phyloP scores from a whole-genome alignment of 2,329 filamentous ascomycete genomes.

The Lecanicillium sp. region DNA sequence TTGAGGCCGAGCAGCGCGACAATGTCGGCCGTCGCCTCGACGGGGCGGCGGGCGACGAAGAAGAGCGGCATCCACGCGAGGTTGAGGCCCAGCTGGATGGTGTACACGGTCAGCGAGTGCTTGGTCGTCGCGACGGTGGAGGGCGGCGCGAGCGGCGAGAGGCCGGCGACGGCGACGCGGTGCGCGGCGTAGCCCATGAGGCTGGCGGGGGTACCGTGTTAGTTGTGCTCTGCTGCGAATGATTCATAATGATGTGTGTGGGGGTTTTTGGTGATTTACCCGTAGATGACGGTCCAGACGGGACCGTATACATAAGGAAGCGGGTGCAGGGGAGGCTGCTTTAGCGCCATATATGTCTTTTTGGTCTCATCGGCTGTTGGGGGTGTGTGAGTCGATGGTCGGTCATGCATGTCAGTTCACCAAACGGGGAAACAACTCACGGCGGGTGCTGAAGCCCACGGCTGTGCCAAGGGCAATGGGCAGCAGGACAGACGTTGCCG shows the following conservation, averaged over 20 bases:
- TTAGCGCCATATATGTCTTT: slow-evolving; percentile 57
- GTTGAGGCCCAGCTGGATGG: slow-evolving; percentile 78
- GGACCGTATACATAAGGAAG: slow-evolving; percentile 58
- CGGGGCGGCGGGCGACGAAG: slow-evolving; percentile 69
- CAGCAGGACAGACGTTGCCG: slow-evolving; percentile 67
- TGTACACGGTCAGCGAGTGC: slow-evolving; percentile 73
- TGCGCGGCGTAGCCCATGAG: slow-evolving; percentile 88
- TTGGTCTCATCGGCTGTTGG: slow-evolving; percentile 49
- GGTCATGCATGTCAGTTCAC: neutral
- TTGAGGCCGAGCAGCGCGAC: slow-evolving; percentile 65
- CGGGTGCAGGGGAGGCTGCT: slow-evolving; percentile 60
- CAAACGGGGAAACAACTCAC: slow-evolving; percentile 37
- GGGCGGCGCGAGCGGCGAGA: slow-evolving; percentile 49
- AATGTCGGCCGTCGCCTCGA: slow-evolving; percentile 70
- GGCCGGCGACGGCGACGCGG: slow-evolving; percentile 61
- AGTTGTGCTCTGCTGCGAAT: too few relatives aligned
- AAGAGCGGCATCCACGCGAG: slow-evolving; percentile 90
- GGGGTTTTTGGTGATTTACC: too few relatives aligned
- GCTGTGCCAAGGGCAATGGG: slow-evolving; percentile 67
- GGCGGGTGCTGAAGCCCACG: slow-evolving; percentile 63
- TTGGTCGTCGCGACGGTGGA: slow-evolving; percentile 53
- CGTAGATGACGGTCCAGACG: slow-evolving; percentile 62
- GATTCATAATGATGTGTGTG: too few relatives aligned
- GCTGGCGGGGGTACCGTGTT: slow-evolving; percentile 20
- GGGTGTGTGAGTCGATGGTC: slow-evolving; percentile 1